These are phyloP conservation scores for Oxyria digyna DNA, from an alignment of 148 eudicot genomes.

Conservation along the genomic window DNA sequence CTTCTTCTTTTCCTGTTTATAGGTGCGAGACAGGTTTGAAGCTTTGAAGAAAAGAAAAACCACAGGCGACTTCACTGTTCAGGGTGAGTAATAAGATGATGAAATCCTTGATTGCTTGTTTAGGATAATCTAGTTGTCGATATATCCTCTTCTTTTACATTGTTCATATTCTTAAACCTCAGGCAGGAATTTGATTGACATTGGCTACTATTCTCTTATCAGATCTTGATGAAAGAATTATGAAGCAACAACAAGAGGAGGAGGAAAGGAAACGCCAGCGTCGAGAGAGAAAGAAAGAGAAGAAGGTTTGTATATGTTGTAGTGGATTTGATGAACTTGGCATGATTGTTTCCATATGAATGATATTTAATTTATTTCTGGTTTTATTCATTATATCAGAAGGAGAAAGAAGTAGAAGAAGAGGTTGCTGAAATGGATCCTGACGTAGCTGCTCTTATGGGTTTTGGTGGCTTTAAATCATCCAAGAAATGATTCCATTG, in stretches of 20 bases:
- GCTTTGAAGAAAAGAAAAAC: constrained; percentile 84
- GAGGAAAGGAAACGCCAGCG: constrained; percentile 92
- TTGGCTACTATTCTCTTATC: constrained; percentile 12
- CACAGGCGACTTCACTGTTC: constrained; percentile 64
- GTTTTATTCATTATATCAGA: constrained; percentile 29
- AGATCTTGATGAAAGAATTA: constrained; percentile 85
- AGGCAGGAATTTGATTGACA: not conserved
- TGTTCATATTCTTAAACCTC: not conserved
- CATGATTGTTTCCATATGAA: not conserved
- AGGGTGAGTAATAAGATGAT: constrained; percentile 33
- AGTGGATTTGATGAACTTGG: not conserved
- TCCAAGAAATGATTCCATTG: constrained; percentile 47
- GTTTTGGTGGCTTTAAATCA: constrained; percentile 87
- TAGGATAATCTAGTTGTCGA: not conserved
- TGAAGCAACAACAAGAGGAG: constrained; percentile 93
- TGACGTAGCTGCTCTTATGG: constrained; percentile 97
- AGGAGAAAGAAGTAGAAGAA: constrained; percentile 66
- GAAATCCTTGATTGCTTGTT: not conserved
- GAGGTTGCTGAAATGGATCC: constrained; percentile 73
- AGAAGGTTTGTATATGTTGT: constrained; percentile 50
- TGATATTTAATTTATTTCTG: not conserved
- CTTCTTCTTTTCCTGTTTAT: constrained; percentile 7
- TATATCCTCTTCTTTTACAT: not conserved
- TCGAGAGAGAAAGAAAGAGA: constrained; percentile 90
- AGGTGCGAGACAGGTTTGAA: constrained; percentile 91